Evolutionary conservation across 345 rosid species (phyloP).

Genomic region (Linum trigynum): DNA sequence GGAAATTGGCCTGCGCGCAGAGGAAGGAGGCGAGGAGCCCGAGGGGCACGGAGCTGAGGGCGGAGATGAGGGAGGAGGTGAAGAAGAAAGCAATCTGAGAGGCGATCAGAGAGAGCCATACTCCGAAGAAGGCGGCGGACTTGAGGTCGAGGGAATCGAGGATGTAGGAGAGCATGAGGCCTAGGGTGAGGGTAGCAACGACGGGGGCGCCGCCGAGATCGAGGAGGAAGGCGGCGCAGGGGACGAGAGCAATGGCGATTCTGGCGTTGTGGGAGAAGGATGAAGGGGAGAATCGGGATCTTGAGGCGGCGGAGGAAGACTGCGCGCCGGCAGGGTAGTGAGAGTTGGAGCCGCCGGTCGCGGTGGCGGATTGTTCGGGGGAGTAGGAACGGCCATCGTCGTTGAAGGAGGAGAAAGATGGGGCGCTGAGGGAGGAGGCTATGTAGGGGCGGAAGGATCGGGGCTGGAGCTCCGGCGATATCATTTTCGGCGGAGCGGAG

Average conservation of each 20-base stretch:
- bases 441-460: slow-evolving; percentile 81
- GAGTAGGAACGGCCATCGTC: slow-evolving; percentile 31
- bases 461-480: slow-evolving; percentile 87
- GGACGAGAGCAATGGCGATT: slow-evolving; percentile 68
- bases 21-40: slow-evolving; percentile 61
- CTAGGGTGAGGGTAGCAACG: slow-evolving; percentile 57
- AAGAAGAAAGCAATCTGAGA: slow-evolving; percentile 97
- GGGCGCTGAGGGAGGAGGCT: slow-evolving; percentile 23
- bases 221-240: slow-evolving; percentile 80
- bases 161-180: slow-evolving; percentile 87
- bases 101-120: slow-evolving; percentile 76
- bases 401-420: slow-evolving; percentile 17
- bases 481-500: slow-evolving; percentile 34
- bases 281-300: slow-evolving; percentile 67
- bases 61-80: slow-evolving; percentile 42
- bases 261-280: slow-evolving; percentile 70
- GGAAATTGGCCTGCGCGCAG: slow-evolving; percentile 66
- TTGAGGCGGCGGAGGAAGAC: slow-evolving; percentile 20
- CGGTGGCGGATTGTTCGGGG: slow-evolving; percentile 20
- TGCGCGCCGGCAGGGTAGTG: slow-evolving; percentile 18
- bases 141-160: slow-evolving; percentile 79
- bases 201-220: slow-evolving; percentile 97
- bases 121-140: slow-evolving; percentile 69
- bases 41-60: slow-evolving; percentile 59
- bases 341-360: slow-evolving; percentile 28